Evolutionary conservation across 148 eudicot species (phyloP), one percentile per base, ranked within the genome.

Genomic region (Talinum fruticosum): DNA sequence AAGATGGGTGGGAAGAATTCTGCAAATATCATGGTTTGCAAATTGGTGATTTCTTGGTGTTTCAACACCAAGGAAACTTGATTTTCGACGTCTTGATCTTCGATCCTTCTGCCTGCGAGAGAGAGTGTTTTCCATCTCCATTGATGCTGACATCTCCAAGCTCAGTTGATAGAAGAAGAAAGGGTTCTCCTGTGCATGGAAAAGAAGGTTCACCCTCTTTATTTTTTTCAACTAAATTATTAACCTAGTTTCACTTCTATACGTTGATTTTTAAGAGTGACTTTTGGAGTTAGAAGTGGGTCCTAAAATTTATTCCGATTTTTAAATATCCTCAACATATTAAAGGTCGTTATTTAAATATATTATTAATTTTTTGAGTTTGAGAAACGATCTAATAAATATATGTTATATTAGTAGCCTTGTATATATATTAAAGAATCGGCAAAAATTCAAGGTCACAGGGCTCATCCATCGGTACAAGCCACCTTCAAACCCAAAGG

Each of bases 31-130:
- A 79, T 72, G 64, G 36, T 33, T 62, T 79, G 21, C 62, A 79
- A 30, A 69, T 72, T 19, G 76, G 81, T 62, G 76, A 79, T 44
- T 16, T 72, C 30, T 44, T 79, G 81, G 81, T 79, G 34, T 79
- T 79, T 72, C 49, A 13, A 6, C 76, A 45, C 14, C 32, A 4
- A 19, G 76, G 71, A 1, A 7, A 72, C 45, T 79, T 61, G 24
- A 49, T 72, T 64, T 79, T 79, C 29, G 76, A 72, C 10, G 64
- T 79, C 33, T 44, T 18, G 16, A 34, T 79, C 16, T 78, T 62
- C 26, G 76, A 79, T 79, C 32, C 75, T 65, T 62, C 76, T n/a
- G 37, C 26, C 41, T 79, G 76, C 47, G 81, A 79, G 45, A 33
- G 76, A 1, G 12, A 77, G 29, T 26, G 14, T 6, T 30, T 38